Conservation (phyloP, 2,329 filamentous ascomycete species). For the Colletotrichum acutatum region DNA sequence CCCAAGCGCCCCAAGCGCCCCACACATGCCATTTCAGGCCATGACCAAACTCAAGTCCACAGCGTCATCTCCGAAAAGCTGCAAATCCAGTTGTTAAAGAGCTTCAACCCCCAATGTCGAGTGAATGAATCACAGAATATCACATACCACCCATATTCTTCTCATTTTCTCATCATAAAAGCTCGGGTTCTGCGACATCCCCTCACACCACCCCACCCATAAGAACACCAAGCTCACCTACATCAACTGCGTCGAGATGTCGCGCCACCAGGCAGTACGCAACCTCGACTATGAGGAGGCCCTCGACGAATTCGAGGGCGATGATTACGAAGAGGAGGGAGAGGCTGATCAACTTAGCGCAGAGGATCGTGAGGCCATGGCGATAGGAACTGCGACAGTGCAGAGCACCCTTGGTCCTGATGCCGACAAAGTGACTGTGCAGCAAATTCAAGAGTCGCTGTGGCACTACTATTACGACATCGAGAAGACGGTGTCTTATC, state of each 20-base stretch:
- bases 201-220: not conserved
- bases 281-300: conserved; percentile 63
- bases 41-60: conserved; percentile 24
- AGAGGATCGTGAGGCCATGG: conserved; percentile 65
- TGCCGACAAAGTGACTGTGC: conserved; percentile 64
- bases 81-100: not conserved
- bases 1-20: conserved; percentile 16
- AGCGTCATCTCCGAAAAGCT: conserved; percentile 28
- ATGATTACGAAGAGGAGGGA: conserved; percentile 61
- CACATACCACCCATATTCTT: not conserved
- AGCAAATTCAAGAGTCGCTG: conserved; percentile 86
- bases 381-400: conserved; percentile 74
- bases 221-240: not conserved
- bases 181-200: not conserved
- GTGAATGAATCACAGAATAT: not conserved
- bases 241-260: conserved; percentile 48
- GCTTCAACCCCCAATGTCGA: not conserved
- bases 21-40: conserved; percentile 29
- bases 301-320: conserved; percentile 49
- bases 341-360: conserved; percentile 58
- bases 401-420: conserved; percentile 71
- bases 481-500: conserved; percentile 83
- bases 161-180: not conserved
- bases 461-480: conserved; percentile 98
- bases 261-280: conserved; percentile 58